A percentile compares a stretch with the other conserved stretches of the same genome.
Conservation (phyloP, 2,329 filamentous ascomycete genomes). For the Tolypocladium ophioglossoides region DNA sequence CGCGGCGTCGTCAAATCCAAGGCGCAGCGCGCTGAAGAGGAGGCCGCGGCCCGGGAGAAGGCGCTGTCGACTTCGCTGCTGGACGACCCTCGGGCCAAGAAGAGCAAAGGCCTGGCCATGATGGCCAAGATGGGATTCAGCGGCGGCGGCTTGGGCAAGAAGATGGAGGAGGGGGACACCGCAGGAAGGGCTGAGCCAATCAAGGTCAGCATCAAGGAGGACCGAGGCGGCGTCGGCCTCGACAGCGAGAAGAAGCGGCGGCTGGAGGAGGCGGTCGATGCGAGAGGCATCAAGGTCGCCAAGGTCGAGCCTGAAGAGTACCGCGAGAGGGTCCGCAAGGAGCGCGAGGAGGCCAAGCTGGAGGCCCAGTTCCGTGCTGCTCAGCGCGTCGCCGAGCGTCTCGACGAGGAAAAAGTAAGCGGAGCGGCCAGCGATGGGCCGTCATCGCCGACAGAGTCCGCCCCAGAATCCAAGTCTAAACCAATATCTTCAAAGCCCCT, state of each 20-base stretch:
- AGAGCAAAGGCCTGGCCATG: conserved; percentile 87
- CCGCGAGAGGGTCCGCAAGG: conserved; percentile 57
- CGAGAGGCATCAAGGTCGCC: conserved; percentile 43
- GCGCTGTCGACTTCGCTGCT: conserved; percentile 68
- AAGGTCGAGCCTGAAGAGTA: conserved; percentile 60
- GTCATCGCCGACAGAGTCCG: background rate
- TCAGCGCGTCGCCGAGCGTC: conserved; percentile 70
- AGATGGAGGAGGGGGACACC: conserved; percentile 34
- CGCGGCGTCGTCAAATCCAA: conserved; percentile 67
- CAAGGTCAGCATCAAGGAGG: conserved; percentile 64
- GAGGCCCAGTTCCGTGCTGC: conserved; percentile 66
- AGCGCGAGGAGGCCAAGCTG: conserved; percentile 55
- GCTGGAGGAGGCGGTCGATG: conserved; percentile 50
- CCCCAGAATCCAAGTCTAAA: background rate
- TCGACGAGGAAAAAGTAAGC: conserved; percentile 46
- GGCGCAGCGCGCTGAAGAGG: conserved; percentile 67
- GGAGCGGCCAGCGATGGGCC: conserved; percentile 8
- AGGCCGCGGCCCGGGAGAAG: conserved; percentile 59
- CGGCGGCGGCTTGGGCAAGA: conserved; percentile 59
- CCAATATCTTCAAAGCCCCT: conserved; percentile 36
- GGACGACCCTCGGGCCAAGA: conserved; percentile 39
- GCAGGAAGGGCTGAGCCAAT: conserved; percentile 55
- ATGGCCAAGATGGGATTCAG: conserved; percentile 95
- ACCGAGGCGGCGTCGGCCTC: conserved; percentile 72
- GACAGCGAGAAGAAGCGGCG: conserved; percentile 78